Conservation (phyloP, 1,284 basidiomycete species). For the Golubevia pallescens region DNA sequence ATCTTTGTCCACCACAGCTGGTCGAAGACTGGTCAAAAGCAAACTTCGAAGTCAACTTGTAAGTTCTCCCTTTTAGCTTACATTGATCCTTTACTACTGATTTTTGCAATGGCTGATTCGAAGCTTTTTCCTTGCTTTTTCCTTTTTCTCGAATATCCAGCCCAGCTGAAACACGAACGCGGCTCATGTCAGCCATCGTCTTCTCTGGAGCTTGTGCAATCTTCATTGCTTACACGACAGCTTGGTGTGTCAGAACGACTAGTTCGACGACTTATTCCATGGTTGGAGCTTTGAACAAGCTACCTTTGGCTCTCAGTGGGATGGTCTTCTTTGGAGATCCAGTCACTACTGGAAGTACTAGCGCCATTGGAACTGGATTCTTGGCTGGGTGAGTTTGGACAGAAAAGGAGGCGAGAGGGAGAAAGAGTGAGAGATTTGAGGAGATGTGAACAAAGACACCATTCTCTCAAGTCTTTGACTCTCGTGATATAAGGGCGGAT, state of each 20-base stretch:
- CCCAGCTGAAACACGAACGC: constrained; percentile 45
- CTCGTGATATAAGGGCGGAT: too few relatives aligned
- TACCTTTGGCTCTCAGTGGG: constrained; percentile 55
- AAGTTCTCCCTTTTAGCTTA: constrained; percentile 4
- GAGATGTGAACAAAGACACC: too few relatives aligned
- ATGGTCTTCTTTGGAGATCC: constrained; percentile 62
- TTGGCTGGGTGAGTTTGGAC: constrained; percentile 29
- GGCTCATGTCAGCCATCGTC: constrained; percentile 50
- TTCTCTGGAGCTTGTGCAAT: constrained; percentile 59
- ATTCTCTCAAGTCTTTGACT: too few relatives aligned
- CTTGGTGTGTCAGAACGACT: constrained; percentile 62
- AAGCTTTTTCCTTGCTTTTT: constrained; percentile 4
- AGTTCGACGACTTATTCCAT: constrained; percentile 62
- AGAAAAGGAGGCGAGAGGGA: too few relatives aligned
- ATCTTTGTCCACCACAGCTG: constrained; percentile 10
- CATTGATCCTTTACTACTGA: neutral
- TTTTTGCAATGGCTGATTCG: neutral
- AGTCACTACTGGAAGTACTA: constrained; percentile 43
- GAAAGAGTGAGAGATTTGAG: too few relatives aligned
- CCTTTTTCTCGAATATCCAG: constrained; percentile 3
- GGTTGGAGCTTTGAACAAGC: constrained; percentile 63
- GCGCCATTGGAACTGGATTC: constrained; percentile 54
- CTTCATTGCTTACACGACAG: constrained; percentile 63
- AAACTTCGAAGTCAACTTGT: constrained; percentile 55
- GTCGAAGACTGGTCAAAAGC: constrained; percentile 57